These are phyloP conservation scores for Pythium rhizo-oryzae DNA, from an alignment of 352 stramenopile species.

Conservation along the genomic window DNA sequence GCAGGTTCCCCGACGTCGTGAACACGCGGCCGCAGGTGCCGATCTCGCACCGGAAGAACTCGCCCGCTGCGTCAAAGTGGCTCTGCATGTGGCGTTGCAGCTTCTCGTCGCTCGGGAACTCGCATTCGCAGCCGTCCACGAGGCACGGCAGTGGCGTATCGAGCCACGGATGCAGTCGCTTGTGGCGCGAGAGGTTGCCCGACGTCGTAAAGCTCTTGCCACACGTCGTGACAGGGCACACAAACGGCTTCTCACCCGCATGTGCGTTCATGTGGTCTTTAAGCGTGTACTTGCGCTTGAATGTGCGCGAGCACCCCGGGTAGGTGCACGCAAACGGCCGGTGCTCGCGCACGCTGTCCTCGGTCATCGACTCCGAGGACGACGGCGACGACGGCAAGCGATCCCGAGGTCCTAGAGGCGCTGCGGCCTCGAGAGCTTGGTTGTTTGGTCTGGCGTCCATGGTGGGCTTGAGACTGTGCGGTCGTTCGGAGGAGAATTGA, in stretches of 20 bases:
- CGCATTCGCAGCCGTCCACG: conserved; percentile 17
- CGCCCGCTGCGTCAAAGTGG: conserved; percentile 19
- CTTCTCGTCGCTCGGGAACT: conserved; percentile 19
- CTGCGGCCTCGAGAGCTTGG: no score
- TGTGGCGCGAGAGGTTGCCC: conserved; percentile 67
- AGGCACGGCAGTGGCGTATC: conserved; percentile 17
- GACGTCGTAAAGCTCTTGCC: conserved; percentile 77
- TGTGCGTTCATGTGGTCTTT: conserved; percentile 81
- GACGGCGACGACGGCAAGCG: conserved; percentile 1
- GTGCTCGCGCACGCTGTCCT: not conserved
- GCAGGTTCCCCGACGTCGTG: conserved; percentile 53
- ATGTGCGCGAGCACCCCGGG: conserved; percentile 44
- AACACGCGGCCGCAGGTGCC: conserved; percentile 51
- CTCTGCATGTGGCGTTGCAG: conserved; percentile 25
- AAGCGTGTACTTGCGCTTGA: conserved; percentile 74
- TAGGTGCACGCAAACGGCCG: conserved; percentile 40
- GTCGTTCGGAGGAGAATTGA: no score
- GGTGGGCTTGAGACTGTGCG: no score
- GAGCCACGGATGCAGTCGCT: conserved; percentile 31
- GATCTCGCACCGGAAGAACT: conserved; percentile 37
- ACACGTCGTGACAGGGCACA: conserved; percentile 55
- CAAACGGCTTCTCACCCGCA: conserved; percentile 61
- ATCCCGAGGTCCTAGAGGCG: no score
- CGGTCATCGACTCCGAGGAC: conserved; percentile 1
- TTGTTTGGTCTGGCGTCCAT: no score